These are phyloP conservation scores for Scleroderma bovista DNA, from an alignment of 768 basidiomycete species.

Conservation along the genomic window DNA sequence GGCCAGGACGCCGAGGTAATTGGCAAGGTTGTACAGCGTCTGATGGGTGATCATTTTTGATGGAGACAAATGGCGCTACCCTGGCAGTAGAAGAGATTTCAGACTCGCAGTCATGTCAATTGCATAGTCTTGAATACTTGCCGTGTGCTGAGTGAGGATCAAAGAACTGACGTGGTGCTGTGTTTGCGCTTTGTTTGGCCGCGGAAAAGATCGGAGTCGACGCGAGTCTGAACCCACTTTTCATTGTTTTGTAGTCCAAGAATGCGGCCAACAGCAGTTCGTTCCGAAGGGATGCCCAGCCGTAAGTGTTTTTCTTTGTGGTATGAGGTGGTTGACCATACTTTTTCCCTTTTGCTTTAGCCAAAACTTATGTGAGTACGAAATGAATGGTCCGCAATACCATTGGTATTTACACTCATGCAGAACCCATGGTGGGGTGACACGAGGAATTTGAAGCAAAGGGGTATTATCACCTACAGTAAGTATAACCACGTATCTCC, in stretches of 20 bases:
- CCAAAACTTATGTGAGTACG: slow-evolving; percentile 74
- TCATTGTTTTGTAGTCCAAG: slow-evolving; percentile 18
- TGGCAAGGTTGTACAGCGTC: slow-evolving; percentile 78
- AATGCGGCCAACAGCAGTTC: slow-evolving; percentile 49
- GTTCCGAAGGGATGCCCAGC: slow-evolving; percentile 76
- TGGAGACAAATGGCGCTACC: not conserved
- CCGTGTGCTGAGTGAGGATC: slow-evolving; percentile 9
- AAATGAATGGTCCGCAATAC: not conserved
- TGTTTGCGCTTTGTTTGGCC: slow-evolving; percentile 32
- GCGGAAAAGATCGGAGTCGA: slow-evolving; percentile 25
- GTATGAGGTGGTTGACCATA: slow-evolving; percentile 6
- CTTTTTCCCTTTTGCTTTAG: slow-evolving; percentile 33
- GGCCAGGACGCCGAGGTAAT: slow-evolving; percentile 75
- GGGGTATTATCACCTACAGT: slow-evolving; percentile 81
- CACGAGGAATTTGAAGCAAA: slow-evolving; percentile 59
- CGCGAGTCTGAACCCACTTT: slow-evolving; percentile 2
- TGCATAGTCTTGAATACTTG: too few relatives aligned
- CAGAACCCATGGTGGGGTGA: slow-evolving; percentile 94
- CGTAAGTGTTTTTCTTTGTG: slow-evolving; percentile 42
- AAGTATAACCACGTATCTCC: slow-evolving; percentile 29
- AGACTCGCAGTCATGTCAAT: not conserved
- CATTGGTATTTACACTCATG: slow-evolving; percentile 1
- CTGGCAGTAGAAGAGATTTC: not conserved
- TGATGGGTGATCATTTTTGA: slow-evolving; percentile 69
- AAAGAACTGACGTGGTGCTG: slow-evolving; percentile 8